Percentiles rank a stretch among this genome's conserved stretches.
Conservation (phyloP, 106 monocot genomes). For the Dactylorhiza incarnata region DNA sequence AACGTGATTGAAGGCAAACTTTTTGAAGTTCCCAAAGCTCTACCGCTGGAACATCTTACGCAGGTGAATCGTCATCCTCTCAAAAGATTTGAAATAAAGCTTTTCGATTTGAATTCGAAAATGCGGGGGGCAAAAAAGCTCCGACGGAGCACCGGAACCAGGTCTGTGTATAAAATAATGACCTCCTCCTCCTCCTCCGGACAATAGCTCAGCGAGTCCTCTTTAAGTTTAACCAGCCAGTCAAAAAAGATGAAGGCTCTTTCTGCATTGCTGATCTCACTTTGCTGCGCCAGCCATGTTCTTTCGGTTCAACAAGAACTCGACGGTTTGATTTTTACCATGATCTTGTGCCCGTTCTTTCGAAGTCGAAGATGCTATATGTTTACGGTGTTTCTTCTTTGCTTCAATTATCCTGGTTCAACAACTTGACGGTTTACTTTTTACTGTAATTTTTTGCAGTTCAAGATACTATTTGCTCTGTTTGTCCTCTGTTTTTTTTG, state of each 20-base stretch:
- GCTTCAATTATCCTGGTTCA: too few relatives aligned
- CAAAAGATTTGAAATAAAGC: background rate
- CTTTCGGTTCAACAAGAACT: slow-evolving; percentile 1
- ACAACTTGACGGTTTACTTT: background rate
- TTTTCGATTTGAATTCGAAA: background rate
- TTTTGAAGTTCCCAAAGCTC: background rate
- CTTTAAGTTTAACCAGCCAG: background rate
- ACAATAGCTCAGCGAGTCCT: background rate
- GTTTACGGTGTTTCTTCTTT: too few relatives aligned
- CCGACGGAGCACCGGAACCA: background rate
- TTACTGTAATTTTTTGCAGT: background rate
- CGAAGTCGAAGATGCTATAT: too few relatives aligned
- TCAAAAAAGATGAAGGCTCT: background rate
- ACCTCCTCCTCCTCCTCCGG: background rate
- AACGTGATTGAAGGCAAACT: too few relatives aligned
- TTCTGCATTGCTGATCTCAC: background rate
- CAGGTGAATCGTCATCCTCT: background rate
- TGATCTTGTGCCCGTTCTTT: too few relatives aligned
- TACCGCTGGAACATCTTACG: background rate
- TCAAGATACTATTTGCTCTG: background rate
- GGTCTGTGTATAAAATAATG: background rate
- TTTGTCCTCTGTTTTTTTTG: background rate
- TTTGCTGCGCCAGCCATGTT: slow-evolving; percentile 2
- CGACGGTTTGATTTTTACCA: background rate
- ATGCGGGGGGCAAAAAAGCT: background rate